Base-by-base conservation (phyloP, 306 rosid species). In the Sicyos baderoa region DNA sequence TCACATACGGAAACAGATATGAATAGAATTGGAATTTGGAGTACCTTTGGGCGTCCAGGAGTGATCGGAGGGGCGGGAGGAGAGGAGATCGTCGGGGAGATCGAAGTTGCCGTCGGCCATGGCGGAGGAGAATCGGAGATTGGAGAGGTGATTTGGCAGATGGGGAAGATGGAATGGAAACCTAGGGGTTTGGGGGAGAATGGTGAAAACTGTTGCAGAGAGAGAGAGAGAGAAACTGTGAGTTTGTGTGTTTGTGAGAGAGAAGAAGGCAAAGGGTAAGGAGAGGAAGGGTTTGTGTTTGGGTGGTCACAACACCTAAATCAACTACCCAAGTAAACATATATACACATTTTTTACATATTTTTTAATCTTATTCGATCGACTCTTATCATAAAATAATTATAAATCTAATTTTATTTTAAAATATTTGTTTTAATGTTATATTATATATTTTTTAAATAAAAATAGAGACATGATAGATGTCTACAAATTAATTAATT, bases 31-130 rank as follows among this genome's bases (percentile, higher is more conserved):
- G 3, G 29, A 25, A 1, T 25, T 25, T 3, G 29, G 3, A 55
- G 60, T 72, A 84, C 89, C 86, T 76, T 75, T 84, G 68, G 80
- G 59, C 15, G 81, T 70, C 84, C 82, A 82, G 16, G 81, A 70
- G 29, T 76, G 84, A 79, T 79, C 89, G 78, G 86, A 79, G 8
- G 79, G 78, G 8, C 79, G 80, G 19, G 82, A 77, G 47, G 78
- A 75, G 72, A 84, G 77, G 73, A 84, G 78, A 77, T 82, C 83
- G 63, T 82, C 83, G 3, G 86, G 84, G 2, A 79, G 89, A 82
- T 79, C 84, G 81, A 82, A 68, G 73, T 84, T 84, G 59, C 81
- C 75, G 71, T 84, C 82, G 57, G 84, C 89, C 89, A 84, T 84
- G 32, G 62, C 10, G 17, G 50, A 42, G 18, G 16, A 7, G 67